Base-by-base conservation (phyloP, 140 eudicot species). In the Anethum foeniculum region DNA sequence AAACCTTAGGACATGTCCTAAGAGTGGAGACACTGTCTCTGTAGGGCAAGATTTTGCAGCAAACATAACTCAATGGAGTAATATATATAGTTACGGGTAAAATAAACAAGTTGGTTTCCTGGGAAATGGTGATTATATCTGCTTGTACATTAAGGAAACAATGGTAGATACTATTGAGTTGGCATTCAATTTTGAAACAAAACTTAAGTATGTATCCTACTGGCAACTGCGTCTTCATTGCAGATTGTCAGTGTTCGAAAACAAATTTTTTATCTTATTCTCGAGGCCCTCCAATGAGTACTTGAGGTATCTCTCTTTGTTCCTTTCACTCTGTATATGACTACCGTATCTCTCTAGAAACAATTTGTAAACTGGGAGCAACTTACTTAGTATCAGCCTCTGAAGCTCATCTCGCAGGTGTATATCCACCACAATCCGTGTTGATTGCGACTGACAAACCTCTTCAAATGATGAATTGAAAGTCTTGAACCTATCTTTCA, bases 401-500 rank as follows among this genome's bases (percentile, higher is more conserved):
- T 80, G 80, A 25, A 86, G 56, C 67, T 86, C 54, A 4, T 71
- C 48, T 48, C 71, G 51, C 2, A 83, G 60, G 15, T 68, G 19
- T 18, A 32, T 2, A 78, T 86, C 87, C 13, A 64, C 38, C 27
- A 86, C 75, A 15, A 9, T 28, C 85, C 83, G 76, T 10, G 16
- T 4, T 8, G 58, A 23, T 64, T 72, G 86, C 21, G 41, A 0
- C 10, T 9, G 11, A 7, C 38, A n/a, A 72, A 83, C 36, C 36
- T 78, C 82, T 21, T 86, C 85, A 39, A 76, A 81, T 43, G 19
- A 76, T 1, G 67, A n/a, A 54, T 86, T 83, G 36, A 86, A 86
- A 14, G 21, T 51, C 81, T 47, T 83, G 13, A 86, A 7, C 79
- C 79, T 78, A 72, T 67, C 78, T 16, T 75, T 83, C 43, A 86